Base-by-base conservation (phyloP, 495 filamentous ascomycete genomes). In the Xylaria intraflava region DNA sequence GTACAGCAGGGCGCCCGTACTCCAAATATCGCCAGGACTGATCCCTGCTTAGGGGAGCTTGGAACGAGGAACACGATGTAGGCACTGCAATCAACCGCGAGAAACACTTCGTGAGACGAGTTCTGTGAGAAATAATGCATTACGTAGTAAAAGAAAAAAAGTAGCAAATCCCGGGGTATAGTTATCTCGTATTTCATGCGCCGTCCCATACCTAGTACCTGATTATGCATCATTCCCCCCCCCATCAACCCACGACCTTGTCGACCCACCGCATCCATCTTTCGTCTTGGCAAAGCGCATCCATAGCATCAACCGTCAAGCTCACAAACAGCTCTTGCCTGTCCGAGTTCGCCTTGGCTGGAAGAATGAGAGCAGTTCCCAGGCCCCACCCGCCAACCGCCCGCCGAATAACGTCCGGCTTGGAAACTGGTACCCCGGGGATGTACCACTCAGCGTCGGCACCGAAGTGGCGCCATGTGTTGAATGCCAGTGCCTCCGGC, bases 401-500 rank as follows among this genome's bases (percentile, higher is more conserved):
- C 41, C 64, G 59, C 40, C 66, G 60, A 27, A 69, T 65, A 12
- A 60, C 62, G 53, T 65, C 66, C 30, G 66, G 62, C 48, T 53
- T 65, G 10, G 59, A 46, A 0, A 64, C 62, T 16, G 59, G 59
- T 33, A 65, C 64, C 12, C 64, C 66, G 46, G 64, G 66, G 27
- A 69, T 65, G 53, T 40, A 44, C 66, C 64, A 69, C 51, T 61
- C 60, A 9, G 62, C 58, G 54, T 67, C 66, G 40, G 64, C 66
- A 1, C 64, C 62, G 48, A 69, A 67, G 35, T 69, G 62, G n/a
- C 66, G 48, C 66, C 66, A 67, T 41, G 66, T 67, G 47, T 67
- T 69, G 56, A 67, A 63, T 22, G 59, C 64, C 38, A 69, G 51
- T 27, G 53, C 43, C 46, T 67, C 62, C 11, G 66, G 60, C 45